Base-by-base conservation (phyloP, 1,284 basidiomycete species). In the Trametes versicolor region DNA sequence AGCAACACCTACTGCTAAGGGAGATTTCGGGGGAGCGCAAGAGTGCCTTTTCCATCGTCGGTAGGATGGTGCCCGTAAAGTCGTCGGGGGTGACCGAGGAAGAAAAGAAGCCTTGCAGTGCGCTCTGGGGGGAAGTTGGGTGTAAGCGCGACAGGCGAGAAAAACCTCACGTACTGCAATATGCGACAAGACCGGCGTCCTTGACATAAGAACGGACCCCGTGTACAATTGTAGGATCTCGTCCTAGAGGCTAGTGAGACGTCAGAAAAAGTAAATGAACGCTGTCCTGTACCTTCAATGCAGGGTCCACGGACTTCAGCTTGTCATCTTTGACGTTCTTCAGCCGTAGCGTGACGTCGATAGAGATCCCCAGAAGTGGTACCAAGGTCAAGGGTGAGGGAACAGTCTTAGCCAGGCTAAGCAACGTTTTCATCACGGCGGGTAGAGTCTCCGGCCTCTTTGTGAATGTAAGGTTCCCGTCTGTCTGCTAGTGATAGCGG, bases 11-110 rank as follows among this genome's bases (percentile, higher is more conserved):
- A 91, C 91, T 82, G 51, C 78, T 77, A 4, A 94, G 79, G 0
- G 90, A 87, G 51, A 87, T 80, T 75, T 94, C 93, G 0, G 93
- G 92, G 4, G 91, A 90, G 39, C 91, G 86, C 6, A 93, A 75
- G 2, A 94, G 74, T 0, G 91, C 85, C 70, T 93, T 94, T 72
- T 95, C 92, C 62, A 92, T 85, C 0, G 83, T 82, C 0, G 92
- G 89, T 0, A 94, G 77, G 41, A 94, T 78, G 0, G 75, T 71
- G 15, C 76, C 73, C 2, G 74, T 75, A 37, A 94, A 79, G 50
- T 92, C 87, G 0, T 83, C 80, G 2, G 80, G 73, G 0, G 80
- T 80, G 8, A 92, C 73, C 54, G 80, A 84, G 0, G 77, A 81
- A 12, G 76, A 72, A 64, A 94, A 83, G 75, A 94, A 92, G 65